A percentile compares a stretch with the other conserved stretches of the same genome.
phyloP scores from a whole-genome alignment of 352 stramenopile species.

The Blastocystis sp. region DNA sequence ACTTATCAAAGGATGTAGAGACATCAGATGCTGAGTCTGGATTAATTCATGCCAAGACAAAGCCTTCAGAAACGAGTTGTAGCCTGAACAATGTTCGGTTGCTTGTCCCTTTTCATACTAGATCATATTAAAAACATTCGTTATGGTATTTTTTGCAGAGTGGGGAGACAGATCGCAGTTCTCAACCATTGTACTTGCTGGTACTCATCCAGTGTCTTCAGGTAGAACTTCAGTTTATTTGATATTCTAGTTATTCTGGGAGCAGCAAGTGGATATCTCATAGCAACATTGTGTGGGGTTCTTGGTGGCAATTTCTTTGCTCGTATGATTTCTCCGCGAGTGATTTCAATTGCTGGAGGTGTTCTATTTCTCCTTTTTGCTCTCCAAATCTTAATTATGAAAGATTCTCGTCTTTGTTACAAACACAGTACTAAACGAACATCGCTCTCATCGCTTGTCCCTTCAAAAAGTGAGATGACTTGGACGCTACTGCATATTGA shows the following conservation, averaged over 20 bases:
- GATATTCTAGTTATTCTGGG: conserved; percentile 72
- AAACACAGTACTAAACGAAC: conserved; percentile 37
- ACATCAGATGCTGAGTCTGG: conserved; percentile 18
- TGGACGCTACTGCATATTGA: neutral
- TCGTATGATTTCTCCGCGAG: conserved; percentile 75
- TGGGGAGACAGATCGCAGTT: conserved; percentile 75
- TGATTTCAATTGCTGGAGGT: conserved; percentile 73
- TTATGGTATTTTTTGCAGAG: conserved; percentile 79
- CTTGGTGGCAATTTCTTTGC: conserved; percentile 78
- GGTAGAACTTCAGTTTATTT: conserved; percentile 67
- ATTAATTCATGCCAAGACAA: neutral
- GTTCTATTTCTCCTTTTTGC: conserved; percentile 77
- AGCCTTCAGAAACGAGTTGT: neutral
- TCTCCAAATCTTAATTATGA: conserved; percentile 66
- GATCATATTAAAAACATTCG: conserved; percentile 76
- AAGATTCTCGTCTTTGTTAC: conserved; percentile 20
- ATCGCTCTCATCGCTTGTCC: neutral
- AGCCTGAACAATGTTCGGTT: neutral
- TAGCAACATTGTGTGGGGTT: conserved; percentile 78
- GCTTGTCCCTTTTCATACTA: neutral
- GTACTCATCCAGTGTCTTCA: conserved; percentile 42
- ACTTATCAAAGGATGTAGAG: neutral
- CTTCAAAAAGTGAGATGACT: neutral
- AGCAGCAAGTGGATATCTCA: conserved; percentile 75
- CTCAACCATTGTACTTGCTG: conserved; percentile 8